Base-by-base conservation (phyloP, 495 filamentous ascomycete genomes). In the Lineolata rhizophorae region DNA sequence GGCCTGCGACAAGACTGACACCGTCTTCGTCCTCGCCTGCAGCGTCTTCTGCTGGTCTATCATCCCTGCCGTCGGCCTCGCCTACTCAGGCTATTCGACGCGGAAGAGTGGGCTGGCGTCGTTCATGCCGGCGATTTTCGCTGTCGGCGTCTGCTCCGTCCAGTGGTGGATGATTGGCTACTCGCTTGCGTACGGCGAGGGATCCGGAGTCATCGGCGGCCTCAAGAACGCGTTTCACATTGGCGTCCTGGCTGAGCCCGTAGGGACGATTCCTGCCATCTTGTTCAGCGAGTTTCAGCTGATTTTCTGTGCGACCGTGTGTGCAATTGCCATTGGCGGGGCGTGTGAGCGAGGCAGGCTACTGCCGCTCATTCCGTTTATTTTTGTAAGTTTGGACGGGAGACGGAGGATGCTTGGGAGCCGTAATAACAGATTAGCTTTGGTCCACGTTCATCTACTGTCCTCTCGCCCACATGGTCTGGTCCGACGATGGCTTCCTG, bases 131-230 rank as follows among this genome's bases (percentile, higher is more conserved):
- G 50, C 55, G 4, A 39, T 64, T 2, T 44, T 61, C 17, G 51
- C 53, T 4, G 51, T 61, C 18, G 45, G 47, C 9, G 38, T 47
- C 20, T 61, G 57, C 38, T 45, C 55, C n/a, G 44, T 60, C 16
- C 56, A 61, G 48, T 61, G 56, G 55, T 56, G 46, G 39, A 43
- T 59, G 30, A 44, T 58, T 18, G 55, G 56, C 1, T 61, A 58
- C 37, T 53, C 50, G 3, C 42, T 61, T 4, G 46, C 55, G 3
- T 61, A 57, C 35, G 43, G 50, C 32, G 48, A 56, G 15, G 52
- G 48, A 8, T 8, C 8, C 13, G 36, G 40, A 6, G 34, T 61
- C 16, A 45, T 61, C 26, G 57, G 57, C 9, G 50, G 44, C 14
- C 41, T 60, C 29, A 46, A 45, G 31, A 53, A 58, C 27, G 40